Evolutionary conservation across 2,329 filamentous ascomycete species (phyloP).

Genomic region (Xylariaceae sp.): DNA sequence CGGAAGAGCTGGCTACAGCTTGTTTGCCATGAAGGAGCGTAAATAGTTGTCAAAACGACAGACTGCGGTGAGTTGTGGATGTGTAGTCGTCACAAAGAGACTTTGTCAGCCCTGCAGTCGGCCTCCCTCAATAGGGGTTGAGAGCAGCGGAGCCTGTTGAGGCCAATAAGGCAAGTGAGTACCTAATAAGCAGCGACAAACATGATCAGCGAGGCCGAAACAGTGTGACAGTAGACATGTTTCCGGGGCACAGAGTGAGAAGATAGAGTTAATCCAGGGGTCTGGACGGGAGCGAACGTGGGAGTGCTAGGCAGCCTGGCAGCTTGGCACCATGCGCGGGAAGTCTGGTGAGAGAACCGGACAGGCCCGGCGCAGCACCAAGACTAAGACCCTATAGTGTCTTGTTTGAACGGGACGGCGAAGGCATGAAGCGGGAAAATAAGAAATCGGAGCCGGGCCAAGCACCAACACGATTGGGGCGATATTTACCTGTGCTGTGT

Average conservation of each 20-base stretch:
- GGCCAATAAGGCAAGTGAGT: constrained; percentile 1
- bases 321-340: too few species aligned
- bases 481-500: constrained; percentile 19
- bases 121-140: background rate
- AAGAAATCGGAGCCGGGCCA: constrained; percentile 5
- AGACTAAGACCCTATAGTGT: background rate
- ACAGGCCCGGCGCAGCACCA: background rate
- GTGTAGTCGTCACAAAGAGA: too few species aligned
- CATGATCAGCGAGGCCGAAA: constrained; percentile 3
- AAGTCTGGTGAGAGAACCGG: too few species aligned
- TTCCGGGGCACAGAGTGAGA: background rate
- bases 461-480: constrained; percentile 6
- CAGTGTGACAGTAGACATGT: too few species aligned
- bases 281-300: background rate
- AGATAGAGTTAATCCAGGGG: background rate
- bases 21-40: constrained; percentile 7
- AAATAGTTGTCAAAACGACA: constrained; percentile 6
- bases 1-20: constrained; percentile 1
- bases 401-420: background rate
- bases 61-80: constrained; percentile 8
- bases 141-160: background rate
- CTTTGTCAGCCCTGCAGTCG: too few species aligned
- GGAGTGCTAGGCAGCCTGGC: background rate
- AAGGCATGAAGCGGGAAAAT: constrained; percentile 1
- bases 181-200: constrained; percentile 5